Percentiles rank a stretch among this genome's conserved stretches.
Conservation (phyloP, 805 yeast species). For the Kuraishia molischiana region DNA sequence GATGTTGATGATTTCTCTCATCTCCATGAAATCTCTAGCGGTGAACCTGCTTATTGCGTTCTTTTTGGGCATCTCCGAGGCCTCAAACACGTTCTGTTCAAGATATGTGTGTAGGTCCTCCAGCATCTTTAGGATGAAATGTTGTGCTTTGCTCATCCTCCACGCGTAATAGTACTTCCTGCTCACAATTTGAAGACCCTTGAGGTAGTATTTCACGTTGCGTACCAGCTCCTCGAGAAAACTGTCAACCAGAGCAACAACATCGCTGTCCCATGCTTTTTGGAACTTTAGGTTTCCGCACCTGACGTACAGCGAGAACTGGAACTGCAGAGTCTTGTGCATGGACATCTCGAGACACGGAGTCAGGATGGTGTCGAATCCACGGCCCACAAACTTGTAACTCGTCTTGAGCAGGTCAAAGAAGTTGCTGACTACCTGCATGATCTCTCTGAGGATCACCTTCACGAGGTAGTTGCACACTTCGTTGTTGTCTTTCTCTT, state of each 20-base stretch:
- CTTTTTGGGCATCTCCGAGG: neutral
- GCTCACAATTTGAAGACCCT: conserved; percentile 35
- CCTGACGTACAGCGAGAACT: conserved; percentile 17
- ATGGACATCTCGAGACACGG: conserved; percentile 26
- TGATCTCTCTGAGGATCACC: conserved; percentile 19
- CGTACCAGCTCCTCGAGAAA: conserved; percentile 22
- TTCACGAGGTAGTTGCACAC: conserved; percentile 28
- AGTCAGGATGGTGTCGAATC: conserved; percentile 27
- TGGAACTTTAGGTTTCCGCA: conserved; percentile 16
- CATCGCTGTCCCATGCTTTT: conserved; percentile 5
- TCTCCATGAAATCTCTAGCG: neutral
- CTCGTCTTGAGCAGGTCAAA: conserved; percentile 22
- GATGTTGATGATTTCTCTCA: neutral
- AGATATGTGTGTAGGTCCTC: conserved; percentile 6
- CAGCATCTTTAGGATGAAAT: conserved; percentile 27
- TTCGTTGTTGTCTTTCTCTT: conserved; percentile 18
- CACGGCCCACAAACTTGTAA: conserved; percentile 18
- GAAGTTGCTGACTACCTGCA: conserved; percentile 26
- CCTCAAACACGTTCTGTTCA: neutral
- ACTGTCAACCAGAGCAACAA: conserved; percentile 7
- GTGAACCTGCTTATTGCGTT: neutral
- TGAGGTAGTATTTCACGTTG: conserved; percentile 31
- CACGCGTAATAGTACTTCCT: conserved; percentile 57
- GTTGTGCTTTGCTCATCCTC: conserved; percentile 53
- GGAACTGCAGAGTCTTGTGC: conserved; percentile 26